Base-by-base conservation (phyloP, 1,284 basidiomycete species). In the Boletus mariae region DNA sequence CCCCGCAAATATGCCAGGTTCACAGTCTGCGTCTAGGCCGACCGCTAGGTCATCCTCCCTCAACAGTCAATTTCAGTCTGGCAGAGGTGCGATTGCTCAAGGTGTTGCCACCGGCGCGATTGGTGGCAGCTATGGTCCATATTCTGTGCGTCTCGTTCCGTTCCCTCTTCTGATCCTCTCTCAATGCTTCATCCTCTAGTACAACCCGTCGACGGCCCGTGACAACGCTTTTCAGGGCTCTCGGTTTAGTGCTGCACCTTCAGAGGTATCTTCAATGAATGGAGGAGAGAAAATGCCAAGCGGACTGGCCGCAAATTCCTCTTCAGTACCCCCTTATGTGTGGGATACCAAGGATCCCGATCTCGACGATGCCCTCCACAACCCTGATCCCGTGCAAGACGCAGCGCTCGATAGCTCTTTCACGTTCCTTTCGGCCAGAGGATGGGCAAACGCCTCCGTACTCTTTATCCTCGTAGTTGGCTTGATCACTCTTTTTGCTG, bases 341-440 rank as follows among this genome's bases (percentile, higher is more conserved):
- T 90, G 85, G 86, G 88, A 90, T 59, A 65, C 73, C 40, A 80
- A 80, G 64, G 88, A 90, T 53, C 83, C 86, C 8, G 88, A 91
- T 63, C 74, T 87, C 17, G 89, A 91, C 70, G 89, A 91, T 63
- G 75, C 80, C 4, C 75, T 91, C 11, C 89, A 91, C 62, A 87
- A 86, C 65, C 86, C 86, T 5, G 84, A 87, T 67, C 85, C 86
- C 9, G 72, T 78, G n/a, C 77, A 80, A 44, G 80, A 82, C 52
- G 78, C 78, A 10, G 75, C 75, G 2, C 70, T 82, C 20, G 78
- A 85, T 56, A 71, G 73, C 43, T 78, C 75, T 11, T 87, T 82
- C 52, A 82, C 83, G 4, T 51, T 84, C 13, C 86, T 87, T 63
- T 90, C 87, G 4, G 72, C 72, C 15, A 75, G 88, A 67, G 88